Percentiles rank a stretch among this genome's conserved stretches.
These are phyloP conservation scores for Suhomyces taliae DNA, from an alignment of 1,139 yeast species.

Conservation along the genomic window DNA sequence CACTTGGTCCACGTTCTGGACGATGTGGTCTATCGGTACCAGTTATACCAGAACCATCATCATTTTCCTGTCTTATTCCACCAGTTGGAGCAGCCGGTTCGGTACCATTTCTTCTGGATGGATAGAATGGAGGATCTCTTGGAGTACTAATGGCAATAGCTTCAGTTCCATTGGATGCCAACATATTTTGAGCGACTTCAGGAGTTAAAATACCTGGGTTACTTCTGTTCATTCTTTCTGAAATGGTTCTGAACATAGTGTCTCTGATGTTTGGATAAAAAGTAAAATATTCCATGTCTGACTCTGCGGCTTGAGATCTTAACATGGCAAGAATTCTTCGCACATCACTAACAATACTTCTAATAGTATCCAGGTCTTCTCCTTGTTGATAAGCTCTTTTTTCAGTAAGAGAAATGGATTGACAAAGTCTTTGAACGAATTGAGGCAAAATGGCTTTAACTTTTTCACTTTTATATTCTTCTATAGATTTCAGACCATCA, in stretches of 20 bases:
- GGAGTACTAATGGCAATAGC: conserved; percentile 3
- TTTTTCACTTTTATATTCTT: conserved; percentile 25
- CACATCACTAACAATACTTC: conserved; percentile 27
- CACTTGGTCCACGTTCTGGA: neutral
- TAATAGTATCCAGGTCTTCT: conserved; percentile 24
- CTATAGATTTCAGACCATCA: conserved; percentile 12
- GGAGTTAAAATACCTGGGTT: conserved; percentile 42
- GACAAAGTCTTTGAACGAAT: conserved; percentile 39
- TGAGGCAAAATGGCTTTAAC: conserved; percentile 35
- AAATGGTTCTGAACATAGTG: conserved; percentile 27
- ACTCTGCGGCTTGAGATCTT: conserved; percentile 24
- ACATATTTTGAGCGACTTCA: conserved; percentile 39
- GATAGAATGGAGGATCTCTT: conserved; percentile 1
- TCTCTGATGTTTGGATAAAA: conserved; percentile 32
- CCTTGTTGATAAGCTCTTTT: conserved; percentile 43
- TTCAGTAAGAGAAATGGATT: conserved; percentile 39
- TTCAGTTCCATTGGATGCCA: conserved; percentile 6
- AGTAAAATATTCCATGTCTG: conserved; percentile 30
- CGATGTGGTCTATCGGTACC: neutral
- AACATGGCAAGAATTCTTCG: conserved; percentile 29
- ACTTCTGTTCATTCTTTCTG: conserved; percentile 33
- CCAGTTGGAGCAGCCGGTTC: conserved; percentile 3
- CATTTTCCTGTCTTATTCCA: neutral
- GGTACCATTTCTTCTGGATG: conserved; percentile 1
- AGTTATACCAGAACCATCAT: neutral